These are phyloP conservation scores for Leptographium wingfieldii DNA, from an alignment of 2,329 filamentous ascomycete genomes.

Conservation along the genomic window DNA sequence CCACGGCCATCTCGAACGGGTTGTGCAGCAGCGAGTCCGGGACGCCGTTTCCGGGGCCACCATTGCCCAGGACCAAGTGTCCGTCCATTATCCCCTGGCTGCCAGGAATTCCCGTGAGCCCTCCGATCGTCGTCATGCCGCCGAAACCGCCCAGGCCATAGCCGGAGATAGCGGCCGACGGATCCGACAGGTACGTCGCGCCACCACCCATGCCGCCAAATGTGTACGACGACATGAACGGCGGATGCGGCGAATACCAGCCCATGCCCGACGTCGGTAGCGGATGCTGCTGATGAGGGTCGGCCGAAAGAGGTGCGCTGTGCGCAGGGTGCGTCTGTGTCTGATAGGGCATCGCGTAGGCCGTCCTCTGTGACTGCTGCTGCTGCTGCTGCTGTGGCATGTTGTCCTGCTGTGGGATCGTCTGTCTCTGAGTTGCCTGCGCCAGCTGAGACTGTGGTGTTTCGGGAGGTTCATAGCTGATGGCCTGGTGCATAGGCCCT, in stretches of 20 bases:
- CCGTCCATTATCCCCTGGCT: slow-evolving; percentile 4
- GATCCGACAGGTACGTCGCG: slow-evolving; percentile 10
- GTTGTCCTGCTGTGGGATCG: neutral
- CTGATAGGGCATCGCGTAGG: neutral
- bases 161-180: slow-evolving; percentile 13
- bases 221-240: slow-evolving; percentile 38
- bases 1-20: slow-evolving; percentile 4
- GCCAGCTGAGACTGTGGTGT: slow-evolving; percentile 14
- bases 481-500: neutral
- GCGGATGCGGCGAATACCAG: slow-evolving; percentile 31
- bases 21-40: slow-evolving; percentile 3
- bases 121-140: slow-evolving; percentile 4
- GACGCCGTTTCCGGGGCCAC: neutral
- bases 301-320: neutral
- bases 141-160: slow-evolving; percentile 12
- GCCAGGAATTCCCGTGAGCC: slow-evolving; percentile 6
- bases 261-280: slow-evolving; percentile 24
- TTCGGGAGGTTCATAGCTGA: slow-evolving; percentile 14
- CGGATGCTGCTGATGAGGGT: neutral
- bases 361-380: neutral
- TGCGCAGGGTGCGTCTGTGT: neutral
- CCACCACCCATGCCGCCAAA: slow-evolving; percentile 24
- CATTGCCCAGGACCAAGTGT: neutral
- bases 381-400: neutral
- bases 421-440: slow-evolving; percentile 9